Conservation (phyloP, 73 alveolate species). For the Tetrahymena thermophila region DNA sequence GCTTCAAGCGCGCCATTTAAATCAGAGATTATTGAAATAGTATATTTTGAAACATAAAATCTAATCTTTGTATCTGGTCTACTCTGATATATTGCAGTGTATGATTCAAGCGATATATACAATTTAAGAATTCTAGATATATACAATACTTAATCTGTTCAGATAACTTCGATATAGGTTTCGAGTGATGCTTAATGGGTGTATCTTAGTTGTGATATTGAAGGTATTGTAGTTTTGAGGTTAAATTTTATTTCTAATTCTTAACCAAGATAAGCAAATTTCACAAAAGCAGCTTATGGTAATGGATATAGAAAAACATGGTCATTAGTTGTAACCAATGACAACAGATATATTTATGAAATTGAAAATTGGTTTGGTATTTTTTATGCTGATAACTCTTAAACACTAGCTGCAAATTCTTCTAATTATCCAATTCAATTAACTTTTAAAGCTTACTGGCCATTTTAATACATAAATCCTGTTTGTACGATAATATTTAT, state of each 20-base stretch:
- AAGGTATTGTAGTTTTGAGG: neutral
- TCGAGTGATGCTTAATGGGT: neutral
- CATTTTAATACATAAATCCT: neutral
- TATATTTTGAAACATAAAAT: neutral
- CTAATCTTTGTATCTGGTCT: neutral
- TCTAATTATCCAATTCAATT: neutral
- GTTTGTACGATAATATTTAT: neutral
- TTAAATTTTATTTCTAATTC: neutral
- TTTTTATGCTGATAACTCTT: neutral
- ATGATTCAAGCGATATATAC: neutral
- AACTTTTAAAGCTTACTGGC: neutral
- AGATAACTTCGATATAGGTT: neutral
- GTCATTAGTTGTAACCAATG: neutral
- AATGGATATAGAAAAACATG: neutral
- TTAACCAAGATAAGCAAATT: neutral
- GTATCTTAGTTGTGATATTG: neutral
- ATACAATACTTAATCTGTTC: neutral
- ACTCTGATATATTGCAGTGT: neutral
- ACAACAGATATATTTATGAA: neutral
- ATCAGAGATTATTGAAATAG: neutral
- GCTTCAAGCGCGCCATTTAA: neutral
- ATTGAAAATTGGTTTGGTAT: neutral
- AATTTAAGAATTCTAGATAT: neutral
- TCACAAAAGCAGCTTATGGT: neutral
- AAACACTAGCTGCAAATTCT: neutral